Evolutionary conservation across 768 basidiomycete genomes (phyloP).

Genomic region (Rhizopogon vinicolor): DNA sequence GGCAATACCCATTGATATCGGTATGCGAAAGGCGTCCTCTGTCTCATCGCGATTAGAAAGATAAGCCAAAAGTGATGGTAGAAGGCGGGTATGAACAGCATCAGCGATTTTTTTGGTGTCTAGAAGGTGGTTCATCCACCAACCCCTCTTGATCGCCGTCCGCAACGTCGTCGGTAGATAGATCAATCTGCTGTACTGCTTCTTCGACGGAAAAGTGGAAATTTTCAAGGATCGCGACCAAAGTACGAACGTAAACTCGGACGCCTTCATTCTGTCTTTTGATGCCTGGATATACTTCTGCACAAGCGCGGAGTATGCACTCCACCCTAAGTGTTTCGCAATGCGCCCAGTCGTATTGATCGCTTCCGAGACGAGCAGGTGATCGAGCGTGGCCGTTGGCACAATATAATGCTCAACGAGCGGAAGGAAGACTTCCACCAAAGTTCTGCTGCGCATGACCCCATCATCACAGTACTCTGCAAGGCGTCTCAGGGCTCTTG

Average conservation of each 20-base stretch:
- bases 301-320: slow-evolving; percentile 73
- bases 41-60: slow-evolving; percentile 80
- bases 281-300: slow-evolving; percentile 76
- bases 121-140: slow-evolving; percentile 3
- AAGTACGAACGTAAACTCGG: slow-evolving; percentile 76
- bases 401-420: slow-evolving; percentile 78
- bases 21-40: slow-evolving; percentile 84
- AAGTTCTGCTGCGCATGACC: slow-evolving; percentile 58
- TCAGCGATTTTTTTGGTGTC: slow-evolving; percentile 51
- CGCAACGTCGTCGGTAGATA: slow-evolving; percentile 21
- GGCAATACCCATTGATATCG: slow-evolving; percentile 82
- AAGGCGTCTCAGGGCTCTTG: slow-evolving; percentile 80
- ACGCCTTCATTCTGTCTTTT: slow-evolving; percentile 62
- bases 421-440: slow-evolving; percentile 83
- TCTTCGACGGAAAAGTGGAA: slow-evolving; percentile 90
- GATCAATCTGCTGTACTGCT: slow-evolving; percentile 28
- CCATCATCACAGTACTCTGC: slow-evolving; percentile 70
- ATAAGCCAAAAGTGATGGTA: slow-evolving; percentile 76
- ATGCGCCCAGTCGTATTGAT: slow-evolving; percentile 76
- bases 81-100: slow-evolving; percentile 66
- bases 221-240: slow-evolving; percentile 81
- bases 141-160: slow-evolving; percentile 26
- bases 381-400: slow-evolving; percentile 60
- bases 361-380: slow-evolving; percentile 88
- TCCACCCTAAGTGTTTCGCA: slow-evolving; percentile 76